Conservation (phyloP, 768 basidiomycete species). For the Plicaturopsis crispa region DNA sequence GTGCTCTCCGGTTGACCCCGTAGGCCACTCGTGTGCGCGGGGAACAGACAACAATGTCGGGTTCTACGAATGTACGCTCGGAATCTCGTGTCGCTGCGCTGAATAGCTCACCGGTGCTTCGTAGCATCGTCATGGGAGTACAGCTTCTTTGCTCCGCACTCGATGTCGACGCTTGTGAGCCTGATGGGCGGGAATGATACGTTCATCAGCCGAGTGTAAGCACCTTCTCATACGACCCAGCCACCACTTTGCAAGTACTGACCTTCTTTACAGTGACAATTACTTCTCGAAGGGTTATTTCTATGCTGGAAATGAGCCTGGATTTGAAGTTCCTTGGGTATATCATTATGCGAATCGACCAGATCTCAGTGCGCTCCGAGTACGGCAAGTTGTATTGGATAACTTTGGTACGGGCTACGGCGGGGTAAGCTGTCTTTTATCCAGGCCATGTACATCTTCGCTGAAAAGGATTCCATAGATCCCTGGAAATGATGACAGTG, state of each 20-base stretch:
- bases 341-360: conserved; percentile 45
- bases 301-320: conserved; percentile 42
- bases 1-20: conserved; percentile 42
- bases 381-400: conserved; percentile 33
- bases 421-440: conserved; percentile 23
- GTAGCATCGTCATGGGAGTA: conserved; percentile 47
- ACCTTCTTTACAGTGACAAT: conserved; percentile 24
- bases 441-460: neutral
- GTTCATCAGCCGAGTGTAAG: conserved; percentile 35
- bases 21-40: conserved; percentile 37
- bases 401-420: conserved; percentile 39
- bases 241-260: too few relatives aligned
- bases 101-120: neutral
- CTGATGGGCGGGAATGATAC: conserved; percentile 40
- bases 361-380: conserved; percentile 37
- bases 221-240: conserved; percentile 3
- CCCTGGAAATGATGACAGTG: conserved; percentile 46
- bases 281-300: conserved; percentile 40
- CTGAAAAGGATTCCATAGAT: too few relatives aligned
- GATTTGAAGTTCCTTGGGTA: conserved; percentile 37
- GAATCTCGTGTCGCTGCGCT: too few relatives aligned
- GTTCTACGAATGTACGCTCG: conserved; percentile 40
- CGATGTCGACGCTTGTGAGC: conserved; percentile 35
- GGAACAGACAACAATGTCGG: conserved; percentile 43
- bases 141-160: conserved; percentile 46